Percentiles rank a stretch among this genome's conserved stretches.
These are phyloP conservation scores for Adansonia digitata DNA, from an alignment of 345 rosid species.

Conservation along the genomic window DNA sequence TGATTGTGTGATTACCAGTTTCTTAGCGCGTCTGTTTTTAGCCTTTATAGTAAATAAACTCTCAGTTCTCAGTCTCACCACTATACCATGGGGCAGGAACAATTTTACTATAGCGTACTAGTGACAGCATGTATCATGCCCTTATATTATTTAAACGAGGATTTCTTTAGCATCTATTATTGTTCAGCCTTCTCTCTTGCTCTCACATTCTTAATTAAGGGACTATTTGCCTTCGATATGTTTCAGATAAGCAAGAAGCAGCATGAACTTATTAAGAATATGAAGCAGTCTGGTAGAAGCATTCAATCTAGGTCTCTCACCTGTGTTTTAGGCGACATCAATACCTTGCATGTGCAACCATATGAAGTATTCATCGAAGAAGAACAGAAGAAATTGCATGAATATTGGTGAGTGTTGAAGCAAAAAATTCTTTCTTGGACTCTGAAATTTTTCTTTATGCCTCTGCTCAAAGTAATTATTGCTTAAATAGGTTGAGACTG, in stretches of 20 bases:
- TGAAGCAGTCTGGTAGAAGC: conserved; percentile 72
- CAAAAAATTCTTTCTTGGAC: conserved; percentile 11
- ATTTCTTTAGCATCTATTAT: neutral
- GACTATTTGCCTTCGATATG: conserved; percentile 17
- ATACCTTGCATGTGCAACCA: conserved; percentile 67
- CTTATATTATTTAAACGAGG: neutral
- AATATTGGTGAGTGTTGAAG: conserved; percentile 40
- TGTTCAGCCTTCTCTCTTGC: neutral
- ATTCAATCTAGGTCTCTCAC: conserved; percentile 40
- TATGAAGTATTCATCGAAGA: conserved; percentile 88
- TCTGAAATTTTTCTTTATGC: conserved; percentile 8
- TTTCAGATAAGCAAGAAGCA: conserved; percentile 97
- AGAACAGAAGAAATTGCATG: conserved; percentile 71
- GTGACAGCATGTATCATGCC: neutral
- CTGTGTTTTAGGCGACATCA: conserved; percentile 65
- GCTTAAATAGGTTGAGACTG: conserved; percentile 56
- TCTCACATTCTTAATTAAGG: conserved; percentile 14
- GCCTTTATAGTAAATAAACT: neutral
- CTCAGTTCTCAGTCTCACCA: neutral
- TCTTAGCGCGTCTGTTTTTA: neutral
- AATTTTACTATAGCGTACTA: neutral
- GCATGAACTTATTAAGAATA: conserved; percentile 74
- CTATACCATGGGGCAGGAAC: neutral
- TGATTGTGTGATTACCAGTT: neutral
- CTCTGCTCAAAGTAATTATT: conserved; percentile 11